Conservation (phyloP, 2,329 filamentous ascomycete species). For the Monilinia fructicola region DNA sequence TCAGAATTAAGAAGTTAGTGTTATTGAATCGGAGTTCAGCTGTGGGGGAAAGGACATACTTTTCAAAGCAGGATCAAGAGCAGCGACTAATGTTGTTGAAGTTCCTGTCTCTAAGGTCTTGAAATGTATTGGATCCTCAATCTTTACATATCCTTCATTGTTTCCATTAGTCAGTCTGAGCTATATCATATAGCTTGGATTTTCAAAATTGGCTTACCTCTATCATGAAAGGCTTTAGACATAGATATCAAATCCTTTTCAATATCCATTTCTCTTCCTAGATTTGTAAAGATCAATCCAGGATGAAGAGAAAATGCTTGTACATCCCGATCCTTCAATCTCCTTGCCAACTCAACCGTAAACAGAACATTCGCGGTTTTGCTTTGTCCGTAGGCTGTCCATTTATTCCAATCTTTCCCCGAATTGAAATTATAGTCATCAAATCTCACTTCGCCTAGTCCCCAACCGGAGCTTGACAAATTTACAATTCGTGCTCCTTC, state of each 20-base stretch:
- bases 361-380: slow-evolving; percentile 44
- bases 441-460: slow-evolving; percentile 21
- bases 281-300: slow-evolving; percentile 26
- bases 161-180: background rate
- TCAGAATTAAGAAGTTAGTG: background rate
- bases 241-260: background rate
- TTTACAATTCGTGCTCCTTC: slow-evolving; percentile 17
- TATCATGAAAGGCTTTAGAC: background rate
- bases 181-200: background rate
- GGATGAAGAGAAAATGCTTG: slow-evolving; percentile 41
- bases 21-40: no score
- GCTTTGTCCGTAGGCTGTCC: slow-evolving; percentile 43
- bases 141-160: background rate
- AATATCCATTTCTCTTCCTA: background rate
- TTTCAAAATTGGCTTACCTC: slow-evolving; percentile 6
- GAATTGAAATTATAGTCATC: slow-evolving; percentile 25
- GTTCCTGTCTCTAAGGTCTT: slow-evolving; percentile 10
- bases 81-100: slow-evolving; percentile 18
- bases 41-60: background rate
- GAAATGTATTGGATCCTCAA: background rate
- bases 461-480: slow-evolving; percentile 12
- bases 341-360: slow-evolving; percentile 35
- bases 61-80: slow-evolving; percentile 20
- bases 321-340: slow-evolving; percentile 34
- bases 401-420: slow-evolving; percentile 39